These are phyloP conservation scores for Cladosporium sp. DNA, from an alignment of 2,329 filamentous ascomycete genomes.

Conservation along the genomic window DNA sequence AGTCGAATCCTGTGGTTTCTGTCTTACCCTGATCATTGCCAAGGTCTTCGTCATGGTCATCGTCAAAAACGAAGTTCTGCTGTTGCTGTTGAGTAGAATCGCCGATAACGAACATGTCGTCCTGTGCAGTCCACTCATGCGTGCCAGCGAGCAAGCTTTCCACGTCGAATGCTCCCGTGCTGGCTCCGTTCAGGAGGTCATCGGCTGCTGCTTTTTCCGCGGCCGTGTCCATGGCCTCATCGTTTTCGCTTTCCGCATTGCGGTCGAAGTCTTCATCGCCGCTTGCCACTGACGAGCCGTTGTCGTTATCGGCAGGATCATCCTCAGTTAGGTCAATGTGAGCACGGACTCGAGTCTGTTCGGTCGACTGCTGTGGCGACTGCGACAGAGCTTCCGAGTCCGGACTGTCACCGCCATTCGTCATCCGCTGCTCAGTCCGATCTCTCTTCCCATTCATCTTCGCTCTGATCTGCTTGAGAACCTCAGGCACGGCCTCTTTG, in stretches of 20 bases:
- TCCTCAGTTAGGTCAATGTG: slow-evolving; percentile 2
- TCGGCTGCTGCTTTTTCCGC: too few relatives aligned
- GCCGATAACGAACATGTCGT: neutral
- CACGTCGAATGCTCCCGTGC: neutral
- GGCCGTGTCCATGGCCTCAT: too few relatives aligned
- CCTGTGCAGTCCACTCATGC: neutral
- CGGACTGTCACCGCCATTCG: neutral
- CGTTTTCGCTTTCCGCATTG: neutral
- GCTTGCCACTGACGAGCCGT: too few relatives aligned
- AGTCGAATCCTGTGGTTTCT: neutral
- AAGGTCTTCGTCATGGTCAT: neutral
- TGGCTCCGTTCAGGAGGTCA: too few relatives aligned
- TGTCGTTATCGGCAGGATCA: neutral
- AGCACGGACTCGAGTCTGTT: neutral
- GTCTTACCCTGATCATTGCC: neutral
- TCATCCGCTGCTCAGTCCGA: neutral
- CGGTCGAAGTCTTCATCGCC: too few relatives aligned
- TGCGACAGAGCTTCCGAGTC: neutral
- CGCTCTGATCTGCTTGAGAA: neutral
- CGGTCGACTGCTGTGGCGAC: neutral
- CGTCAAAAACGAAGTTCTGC: slow-evolving; percentile 1
- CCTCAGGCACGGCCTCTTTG: neutral
- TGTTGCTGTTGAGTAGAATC: neutral
- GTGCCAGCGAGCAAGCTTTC: neutral
- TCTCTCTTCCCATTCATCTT: neutral